phyloP scores from a whole-genome alignment of 73 alveolate species.

The Paramecium octaurelia region DNA sequence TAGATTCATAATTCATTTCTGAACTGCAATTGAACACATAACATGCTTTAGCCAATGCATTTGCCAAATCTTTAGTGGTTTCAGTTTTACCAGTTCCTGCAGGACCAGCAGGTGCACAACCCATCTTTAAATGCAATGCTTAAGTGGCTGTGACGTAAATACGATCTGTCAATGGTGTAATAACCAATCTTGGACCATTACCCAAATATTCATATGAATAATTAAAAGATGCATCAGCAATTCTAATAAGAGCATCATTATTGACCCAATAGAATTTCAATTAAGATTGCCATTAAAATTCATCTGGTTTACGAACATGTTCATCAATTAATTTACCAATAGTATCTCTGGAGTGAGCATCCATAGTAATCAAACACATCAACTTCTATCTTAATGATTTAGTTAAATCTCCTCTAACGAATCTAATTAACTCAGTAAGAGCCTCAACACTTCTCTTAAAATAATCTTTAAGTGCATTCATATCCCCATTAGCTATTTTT shows the following conservation, averaged over 20 bases:
- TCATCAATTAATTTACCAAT: conserved; percentile 89
- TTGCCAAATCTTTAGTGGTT: conserved; percentile 99
- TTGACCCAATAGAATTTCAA: conserved; percentile 95
- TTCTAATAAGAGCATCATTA: conserved; percentile 87
- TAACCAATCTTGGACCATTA: conserved; percentile 99
- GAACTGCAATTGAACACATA: conserved; percentile 99
- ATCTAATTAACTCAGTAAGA: conserved; percentile 87
- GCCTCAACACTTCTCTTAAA: conserved; percentile 79
- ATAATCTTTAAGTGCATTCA: conserved; percentile 79
- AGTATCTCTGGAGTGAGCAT: conserved; percentile 99
- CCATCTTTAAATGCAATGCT: conserved; percentile 99
- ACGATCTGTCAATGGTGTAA: conserved; percentile 99
- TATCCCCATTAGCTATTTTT: conserved; percentile 68
- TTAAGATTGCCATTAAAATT: conserved; percentile 99
- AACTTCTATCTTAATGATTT: conserved; percentile 93
- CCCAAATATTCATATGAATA: conserved; percentile 99
- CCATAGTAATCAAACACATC: conserved; percentile 99
- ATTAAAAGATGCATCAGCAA: conserved; percentile 97
- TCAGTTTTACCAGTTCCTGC: conserved; percentile 99
- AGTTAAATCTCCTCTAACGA: conserved; percentile 93
- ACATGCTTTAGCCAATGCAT: conserved; percentile 98
- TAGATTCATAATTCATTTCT: conserved; percentile 99
- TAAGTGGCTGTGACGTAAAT: conserved; percentile 99
- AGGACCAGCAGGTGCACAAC: conserved; percentile 99
- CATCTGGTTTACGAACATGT: conserved; percentile 93